Evolutionary conservation across 2,329 filamentous ascomycete species (phyloP).

Genomic region (Botrytis fragariae): DNA sequence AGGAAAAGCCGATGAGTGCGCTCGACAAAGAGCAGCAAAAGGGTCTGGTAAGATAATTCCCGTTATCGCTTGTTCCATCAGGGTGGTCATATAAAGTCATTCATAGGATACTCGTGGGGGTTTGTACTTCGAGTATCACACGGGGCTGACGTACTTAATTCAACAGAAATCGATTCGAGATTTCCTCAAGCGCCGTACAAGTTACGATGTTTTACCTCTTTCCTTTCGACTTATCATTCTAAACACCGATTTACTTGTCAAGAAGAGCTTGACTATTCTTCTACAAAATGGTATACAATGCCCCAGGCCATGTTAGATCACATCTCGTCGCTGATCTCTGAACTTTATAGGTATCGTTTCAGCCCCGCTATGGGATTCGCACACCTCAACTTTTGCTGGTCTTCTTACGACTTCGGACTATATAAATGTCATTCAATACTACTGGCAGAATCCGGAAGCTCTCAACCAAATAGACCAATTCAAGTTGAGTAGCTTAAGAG

Average conservation of each 20-base stretch:
- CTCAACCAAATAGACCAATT: slow-evolving; percentile 91
- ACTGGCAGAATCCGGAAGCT: slow-evolving; percentile 93
- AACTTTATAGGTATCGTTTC: slow-evolving; percentile 79
- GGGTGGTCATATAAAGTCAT: not conserved
- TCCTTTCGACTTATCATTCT: slow-evolving; percentile 95
- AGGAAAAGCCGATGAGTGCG: slow-evolving; percentile 56
- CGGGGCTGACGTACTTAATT: slow-evolving; percentile 34
- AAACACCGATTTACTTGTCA: slow-evolving; percentile 91
- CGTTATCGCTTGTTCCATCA: slow-evolving; percentile 13
- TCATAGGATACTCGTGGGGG: slow-evolving; percentile 16
- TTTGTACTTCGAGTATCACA: slow-evolving; percentile 19
- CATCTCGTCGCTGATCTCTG: slow-evolving; percentile 11
- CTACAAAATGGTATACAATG: slow-evolving; percentile 79
- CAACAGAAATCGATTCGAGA: slow-evolving; percentile 82
- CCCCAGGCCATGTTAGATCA: not conserved
- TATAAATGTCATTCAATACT: slow-evolving; percentile 98
- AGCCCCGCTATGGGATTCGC: slow-evolving; percentile 94
- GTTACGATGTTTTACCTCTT: slow-evolving; percentile 94
- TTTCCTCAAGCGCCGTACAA: slow-evolving; percentile 93
- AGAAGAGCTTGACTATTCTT: slow-evolving; percentile 93
- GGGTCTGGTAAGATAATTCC: slow-evolving; percentile 62
- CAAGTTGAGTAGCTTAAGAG: slow-evolving; percentile 83
- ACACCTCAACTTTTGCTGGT: slow-evolving; percentile 87
- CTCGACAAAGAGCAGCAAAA: slow-evolving; percentile 76
- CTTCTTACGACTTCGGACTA: slow-evolving; percentile 95